Evolutionary conservation across 176 grass and related monocot species (phyloP).

Genomic region (Eleusine indica): DNA sequence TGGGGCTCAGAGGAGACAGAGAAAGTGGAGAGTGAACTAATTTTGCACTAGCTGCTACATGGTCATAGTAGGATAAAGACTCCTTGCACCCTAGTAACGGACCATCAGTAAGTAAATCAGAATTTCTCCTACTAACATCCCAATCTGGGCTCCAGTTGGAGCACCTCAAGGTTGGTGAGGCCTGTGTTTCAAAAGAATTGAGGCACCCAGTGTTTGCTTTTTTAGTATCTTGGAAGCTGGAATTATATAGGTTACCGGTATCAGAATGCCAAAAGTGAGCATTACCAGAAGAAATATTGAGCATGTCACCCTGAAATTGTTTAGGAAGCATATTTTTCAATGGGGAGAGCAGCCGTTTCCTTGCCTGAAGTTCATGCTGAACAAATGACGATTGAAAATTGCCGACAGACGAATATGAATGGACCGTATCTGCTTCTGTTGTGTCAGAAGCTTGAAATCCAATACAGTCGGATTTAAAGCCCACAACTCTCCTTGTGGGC

Average conservation of each 20-base stretch:
- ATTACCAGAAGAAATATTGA: constrained; percentile 63
- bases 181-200: constrained; percentile 47
- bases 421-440: constrained; percentile 11
- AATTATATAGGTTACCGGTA: constrained; percentile 37
- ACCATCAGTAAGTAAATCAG: constrained; percentile 79
- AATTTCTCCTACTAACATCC: constrained; percentile 46
- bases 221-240: constrained; percentile 59
- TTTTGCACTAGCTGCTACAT: constrained; percentile 56
- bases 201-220: constrained; percentile 61
- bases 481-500: constrained; percentile 66
- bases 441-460: constrained; percentile 30
- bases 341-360: constrained; percentile 72
- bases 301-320: constrained; percentile 67
- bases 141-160: constrained; percentile 46
- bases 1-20: constrained; percentile 85
- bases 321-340: constrained; percentile 63
- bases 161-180: constrained; percentile 33
- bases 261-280: constrained; percentile 49
- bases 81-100: constrained; percentile 74
- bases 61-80: constrained; percentile 46
- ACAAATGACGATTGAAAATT: constrained; percentile 33
- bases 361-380: constrained; percentile 60
- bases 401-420: constrained; percentile 33
- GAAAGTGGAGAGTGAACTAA: constrained; percentile 73
- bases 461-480: constrained; percentile 62